Conservation (phyloP, 306 rosid species). For the Citrullus mucosospermus region DNA sequence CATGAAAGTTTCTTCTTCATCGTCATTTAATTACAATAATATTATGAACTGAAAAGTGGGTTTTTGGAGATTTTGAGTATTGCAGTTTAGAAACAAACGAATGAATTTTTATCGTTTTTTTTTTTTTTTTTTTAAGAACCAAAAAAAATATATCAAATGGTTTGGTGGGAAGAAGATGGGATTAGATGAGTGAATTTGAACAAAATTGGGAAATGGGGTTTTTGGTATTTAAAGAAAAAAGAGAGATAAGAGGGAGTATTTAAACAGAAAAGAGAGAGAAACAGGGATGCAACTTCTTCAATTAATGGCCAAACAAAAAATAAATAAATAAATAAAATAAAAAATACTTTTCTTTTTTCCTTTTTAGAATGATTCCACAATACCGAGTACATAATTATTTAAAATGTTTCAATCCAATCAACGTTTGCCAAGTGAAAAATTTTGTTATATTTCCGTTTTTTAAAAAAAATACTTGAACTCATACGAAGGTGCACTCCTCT, state of each 20-base stretch:
- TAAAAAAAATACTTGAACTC: too few relatives aligned
- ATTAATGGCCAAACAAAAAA: neutral
- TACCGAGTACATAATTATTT: neutral
- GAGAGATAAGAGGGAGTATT: neutral
- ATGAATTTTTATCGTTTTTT: neutral
- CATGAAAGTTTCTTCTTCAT: slow-evolving; percentile 15
- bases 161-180: neutral
- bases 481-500: too few relatives aligned
- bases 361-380: neutral
- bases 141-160: neutral
- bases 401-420: too few relatives aligned
- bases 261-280: neutral
- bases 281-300: neutral
- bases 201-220: neutral
- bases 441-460: too few relatives aligned
- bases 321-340: too few relatives aligned
- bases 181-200: neutral
- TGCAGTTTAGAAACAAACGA: neutral
- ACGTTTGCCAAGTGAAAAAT: too few relatives aligned
- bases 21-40: neutral
- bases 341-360: neutral
- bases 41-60: neutral
- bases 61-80: neutral
- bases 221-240: neutral
- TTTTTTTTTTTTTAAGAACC: too few relatives aligned